Evolutionary conservation across 306 rosid genomes (phyloP).

Genomic region (Styphnolobium japonicum): DNA sequence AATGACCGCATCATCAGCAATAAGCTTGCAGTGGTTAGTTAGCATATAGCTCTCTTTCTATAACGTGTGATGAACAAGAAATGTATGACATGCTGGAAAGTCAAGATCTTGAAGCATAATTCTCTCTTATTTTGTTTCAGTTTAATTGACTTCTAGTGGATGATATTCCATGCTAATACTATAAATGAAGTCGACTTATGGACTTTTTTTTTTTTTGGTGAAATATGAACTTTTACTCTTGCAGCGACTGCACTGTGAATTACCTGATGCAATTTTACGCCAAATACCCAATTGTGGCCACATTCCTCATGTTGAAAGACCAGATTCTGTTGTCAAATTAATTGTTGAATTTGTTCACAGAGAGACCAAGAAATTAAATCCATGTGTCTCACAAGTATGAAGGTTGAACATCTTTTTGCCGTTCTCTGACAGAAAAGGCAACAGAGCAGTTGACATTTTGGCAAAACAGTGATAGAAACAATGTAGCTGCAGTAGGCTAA

Average conservation of each 20-base stretch:
- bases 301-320: slow-evolving; percentile 85
- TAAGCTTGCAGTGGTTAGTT: slow-evolving; percentile 85
- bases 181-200: slow-evolving; percentile 1
- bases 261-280: slow-evolving; percentile 67
- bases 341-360: slow-evolving; percentile 57
- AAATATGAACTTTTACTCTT: slow-evolving; percentile 16
- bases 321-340: slow-evolving; percentile 56
- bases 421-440: slow-evolving; percentile 9
- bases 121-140: neutral
- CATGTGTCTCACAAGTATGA: slow-evolving; percentile 29
- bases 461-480: slow-evolving; percentile 9
- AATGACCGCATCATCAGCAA: slow-evolving; percentile 74
- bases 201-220: no score
- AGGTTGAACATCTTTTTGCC: slow-evolving; percentile 21
- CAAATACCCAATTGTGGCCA: slow-evolving; percentile 87
- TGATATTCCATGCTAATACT: neutral
- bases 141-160: neutral
- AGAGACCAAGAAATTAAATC: slow-evolving; percentile 35
- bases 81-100: neutral
- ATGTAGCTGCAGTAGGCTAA: neutral
- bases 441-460: slow-evolving; percentile 3
- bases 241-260: slow-evolving; percentile 83
- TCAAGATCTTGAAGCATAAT: neutral
- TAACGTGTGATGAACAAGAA: slow-evolving; percentile 4
- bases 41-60: slow-evolving; percentile 10